Evolutionary conservation across 805 yeast species (phyloP).

Genomic region (Hermanozyma aechmeae): DNA sequence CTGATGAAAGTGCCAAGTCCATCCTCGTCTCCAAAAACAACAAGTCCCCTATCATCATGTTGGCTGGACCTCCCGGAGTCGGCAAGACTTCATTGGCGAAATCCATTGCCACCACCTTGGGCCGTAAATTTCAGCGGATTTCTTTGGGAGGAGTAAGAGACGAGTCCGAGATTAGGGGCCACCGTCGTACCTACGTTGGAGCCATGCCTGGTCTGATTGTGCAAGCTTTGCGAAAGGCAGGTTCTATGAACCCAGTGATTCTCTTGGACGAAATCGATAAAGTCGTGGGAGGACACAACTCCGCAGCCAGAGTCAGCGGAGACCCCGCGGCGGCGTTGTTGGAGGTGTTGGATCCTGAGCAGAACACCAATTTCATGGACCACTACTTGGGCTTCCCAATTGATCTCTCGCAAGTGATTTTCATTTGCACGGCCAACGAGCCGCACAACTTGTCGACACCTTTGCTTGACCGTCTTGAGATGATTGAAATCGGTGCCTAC

Average conservation of each 20-base stretch:
- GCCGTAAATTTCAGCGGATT: constrained; percentile 67
- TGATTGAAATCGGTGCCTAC: constrained; percentile 70
- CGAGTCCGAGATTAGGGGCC: constrained; percentile 86
- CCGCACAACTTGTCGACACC: constrained; percentile 65
- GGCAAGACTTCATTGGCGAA: constrained; percentile 85
- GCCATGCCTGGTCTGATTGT: constrained; percentile 83
- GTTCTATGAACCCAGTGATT: constrained; percentile 75
- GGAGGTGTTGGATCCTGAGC: constrained; percentile 88
- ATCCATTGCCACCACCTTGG: constrained; percentile 67
- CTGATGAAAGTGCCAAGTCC: constrained; percentile 1
- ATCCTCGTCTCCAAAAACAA: constrained; percentile 21
- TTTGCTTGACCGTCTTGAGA: constrained; percentile 75
- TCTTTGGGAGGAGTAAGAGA: constrained; percentile 85
- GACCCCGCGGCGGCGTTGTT: constrained; percentile 86
- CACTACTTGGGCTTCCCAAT: constrained; percentile 82
- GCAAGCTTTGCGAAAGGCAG: constrained; percentile 67
- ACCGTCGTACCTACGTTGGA: constrained; percentile 84
- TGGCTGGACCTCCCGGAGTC: constrained; percentile 92
- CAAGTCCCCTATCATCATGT: constrained; percentile 65
- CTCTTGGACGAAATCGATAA: constrained; percentile 82
- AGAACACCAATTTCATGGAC: constrained; percentile 66
- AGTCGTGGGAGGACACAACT: constrained; percentile 45
- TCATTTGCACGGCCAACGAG: constrained; percentile 82
- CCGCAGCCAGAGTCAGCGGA: constrained; percentile 48
- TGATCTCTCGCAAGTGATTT: constrained; percentile 71